These are phyloP conservation scores for Blastobotrys petasosporus DNA, from an alignment of 1,139 yeast genomes.

Conservation along the genomic window DNA sequence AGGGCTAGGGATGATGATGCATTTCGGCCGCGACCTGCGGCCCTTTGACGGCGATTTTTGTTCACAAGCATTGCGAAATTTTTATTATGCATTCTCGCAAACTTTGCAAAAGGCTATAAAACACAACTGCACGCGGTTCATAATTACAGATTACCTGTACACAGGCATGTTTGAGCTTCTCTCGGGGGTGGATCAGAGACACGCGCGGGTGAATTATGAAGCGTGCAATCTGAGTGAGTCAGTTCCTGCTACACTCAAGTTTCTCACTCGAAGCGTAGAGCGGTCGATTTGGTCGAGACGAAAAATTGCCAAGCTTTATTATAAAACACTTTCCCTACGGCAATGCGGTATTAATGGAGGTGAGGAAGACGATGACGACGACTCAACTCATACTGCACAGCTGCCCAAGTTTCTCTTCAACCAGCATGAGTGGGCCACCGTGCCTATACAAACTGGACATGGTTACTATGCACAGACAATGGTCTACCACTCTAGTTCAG, in stretches of 20 bases:
- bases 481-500: neutral
- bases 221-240: no score
- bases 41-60: no score
- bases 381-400: neutral
- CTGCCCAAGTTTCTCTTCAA: no score
- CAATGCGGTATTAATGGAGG: neutral
- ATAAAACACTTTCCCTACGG: no score
- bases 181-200: no score
- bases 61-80: neutral
- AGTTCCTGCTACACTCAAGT: no score
- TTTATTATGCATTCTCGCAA: neutral
- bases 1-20: conserved; percentile 3
- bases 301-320: no score
- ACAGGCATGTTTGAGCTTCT: conserved; percentile 6
- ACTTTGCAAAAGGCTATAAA: neutral
- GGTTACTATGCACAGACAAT: conserved; percentile 4
- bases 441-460: conserved; percentile 4
- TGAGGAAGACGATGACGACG: neutral
- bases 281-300: no score
- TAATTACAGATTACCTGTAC: conserved; percentile 5
- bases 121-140: neutral
- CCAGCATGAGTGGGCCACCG: no score
- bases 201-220: no score
- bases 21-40: no score
- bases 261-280: no score